Percentiles rank a stretch among this genome's conserved stretches.
Conservation (phyloP, 257 asterid genomes). For the Gynochthodes officinalis region DNA sequence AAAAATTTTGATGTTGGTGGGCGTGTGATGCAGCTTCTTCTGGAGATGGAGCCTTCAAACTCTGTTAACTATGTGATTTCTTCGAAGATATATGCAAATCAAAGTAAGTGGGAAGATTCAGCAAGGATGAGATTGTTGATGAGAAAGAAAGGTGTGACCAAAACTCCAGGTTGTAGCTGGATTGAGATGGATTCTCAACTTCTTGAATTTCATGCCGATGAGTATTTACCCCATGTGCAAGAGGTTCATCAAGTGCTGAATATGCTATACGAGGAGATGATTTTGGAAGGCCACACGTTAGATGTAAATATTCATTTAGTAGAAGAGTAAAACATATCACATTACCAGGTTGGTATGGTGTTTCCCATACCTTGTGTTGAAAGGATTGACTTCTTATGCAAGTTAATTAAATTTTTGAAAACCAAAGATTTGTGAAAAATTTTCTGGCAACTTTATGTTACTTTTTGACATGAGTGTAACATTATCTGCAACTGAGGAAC, state of each 20-base stretch:
- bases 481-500: neutral
- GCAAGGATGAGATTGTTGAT: slow-evolving; percentile 71
- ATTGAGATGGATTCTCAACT: slow-evolving; percentile 65
- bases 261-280: slow-evolving; percentile 58
- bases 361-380: neutral
- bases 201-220: slow-evolving; percentile 77
- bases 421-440: neutral
- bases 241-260: slow-evolving; percentile 44
- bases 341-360: slow-evolving; percentile 9
- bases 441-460: neutral
- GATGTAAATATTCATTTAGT: slow-evolving; percentile 21
- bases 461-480: neutral
- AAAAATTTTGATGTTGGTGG: slow-evolving; percentile 69
- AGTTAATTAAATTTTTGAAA: neutral
- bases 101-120: slow-evolving; percentile 74
- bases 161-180: slow-evolving; percentile 96
- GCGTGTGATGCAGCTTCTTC: slow-evolving; percentile 56
- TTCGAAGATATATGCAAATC: slow-evolving; percentile 66
- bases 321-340: slow-evolving; percentile 4
- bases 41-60: slow-evolving; percentile 78
- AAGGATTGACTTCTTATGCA: neutral
- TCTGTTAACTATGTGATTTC: slow-evolving; percentile 78
- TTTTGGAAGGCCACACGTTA: slow-evolving; percentile 24
- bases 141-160: slow-evolving; percentile 70
- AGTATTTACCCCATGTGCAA: slow-evolving; percentile 33